Evolutionary conservation across 768 basidiomycete species (phyloP).

Genomic region (Tylopilus subfusipes): DNA sequence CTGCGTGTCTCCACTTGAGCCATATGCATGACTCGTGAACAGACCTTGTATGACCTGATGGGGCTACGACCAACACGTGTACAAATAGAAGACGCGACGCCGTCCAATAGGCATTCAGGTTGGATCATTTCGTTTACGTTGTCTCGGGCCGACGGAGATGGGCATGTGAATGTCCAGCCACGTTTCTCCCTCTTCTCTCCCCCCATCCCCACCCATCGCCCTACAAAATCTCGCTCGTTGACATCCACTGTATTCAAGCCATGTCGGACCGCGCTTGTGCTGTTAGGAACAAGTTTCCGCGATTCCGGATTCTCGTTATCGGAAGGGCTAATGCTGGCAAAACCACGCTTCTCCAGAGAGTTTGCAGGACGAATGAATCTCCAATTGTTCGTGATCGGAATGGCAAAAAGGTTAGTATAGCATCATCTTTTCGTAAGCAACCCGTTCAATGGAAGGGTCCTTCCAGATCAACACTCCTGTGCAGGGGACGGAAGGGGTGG

Average conservation of each 20-base stretch:
- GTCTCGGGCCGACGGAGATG: no score
- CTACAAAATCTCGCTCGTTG: not conserved
- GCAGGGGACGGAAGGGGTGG: not conserved
- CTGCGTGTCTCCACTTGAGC: no score
- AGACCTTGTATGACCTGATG: no score
- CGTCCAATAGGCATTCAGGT: no score
- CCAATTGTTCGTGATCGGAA: conserved; percentile 25
- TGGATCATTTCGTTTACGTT: no score
- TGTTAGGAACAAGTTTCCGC: conserved; percentile 2
- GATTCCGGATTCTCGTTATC: conserved; percentile 40
- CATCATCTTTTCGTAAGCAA: not conserved
- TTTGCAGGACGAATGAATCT: conserved; percentile 35
- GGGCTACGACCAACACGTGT: no score
- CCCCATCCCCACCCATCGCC: no score
- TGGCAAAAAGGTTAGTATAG: conserved; percentile 15
- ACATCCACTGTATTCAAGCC: not conserved
- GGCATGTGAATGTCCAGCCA: not conserved
- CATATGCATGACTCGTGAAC: no score
- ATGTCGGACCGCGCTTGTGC: not conserved
- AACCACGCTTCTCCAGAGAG: conserved; percentile 38
- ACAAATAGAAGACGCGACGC: no score
- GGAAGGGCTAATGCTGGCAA: no score
- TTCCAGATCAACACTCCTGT: conserved; percentile 1
- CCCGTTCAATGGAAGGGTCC: no score
- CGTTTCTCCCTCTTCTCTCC: not conserved